These are phyloP conservation scores for Termitomyces sp. DNA, from an alignment of 768 basidiomycete genomes.

Conservation along the genomic window DNA sequence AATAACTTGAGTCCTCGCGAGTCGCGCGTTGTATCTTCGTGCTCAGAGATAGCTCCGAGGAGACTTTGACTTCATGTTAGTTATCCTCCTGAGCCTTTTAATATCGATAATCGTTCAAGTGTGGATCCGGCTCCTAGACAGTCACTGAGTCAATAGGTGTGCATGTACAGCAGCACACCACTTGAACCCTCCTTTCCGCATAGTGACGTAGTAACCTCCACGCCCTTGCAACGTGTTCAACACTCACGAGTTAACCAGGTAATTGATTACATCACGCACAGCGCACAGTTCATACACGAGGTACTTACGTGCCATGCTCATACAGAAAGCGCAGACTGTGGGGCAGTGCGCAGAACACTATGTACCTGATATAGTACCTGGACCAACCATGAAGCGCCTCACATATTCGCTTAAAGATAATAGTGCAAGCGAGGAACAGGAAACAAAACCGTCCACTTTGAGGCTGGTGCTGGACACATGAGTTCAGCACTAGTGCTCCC, in stretches of 20 bases:
- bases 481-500: neutral
- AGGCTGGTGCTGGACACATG: neutral
- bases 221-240: neutral
- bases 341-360: neutral
- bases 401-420: neutral
- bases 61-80: neutral
- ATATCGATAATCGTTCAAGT: neutral
- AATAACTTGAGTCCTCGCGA: neutral
- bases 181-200: neutral
- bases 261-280: neutral
- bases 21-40: neutral
- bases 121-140: neutral
- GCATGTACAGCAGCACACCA: neutral
- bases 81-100: no score
- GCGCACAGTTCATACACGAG: neutral
- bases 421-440: neutral
- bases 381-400: no score
- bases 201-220: no score
- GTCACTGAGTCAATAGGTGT: no score
- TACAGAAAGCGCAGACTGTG: neutral
- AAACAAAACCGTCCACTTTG: neutral
- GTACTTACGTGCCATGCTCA: no score
- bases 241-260: no score
- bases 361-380: no score
- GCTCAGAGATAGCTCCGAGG: neutral